Conservation (phyloP, 2,329 filamentous ascomycete genomes). For the Seiridium cupressi region DNA sequence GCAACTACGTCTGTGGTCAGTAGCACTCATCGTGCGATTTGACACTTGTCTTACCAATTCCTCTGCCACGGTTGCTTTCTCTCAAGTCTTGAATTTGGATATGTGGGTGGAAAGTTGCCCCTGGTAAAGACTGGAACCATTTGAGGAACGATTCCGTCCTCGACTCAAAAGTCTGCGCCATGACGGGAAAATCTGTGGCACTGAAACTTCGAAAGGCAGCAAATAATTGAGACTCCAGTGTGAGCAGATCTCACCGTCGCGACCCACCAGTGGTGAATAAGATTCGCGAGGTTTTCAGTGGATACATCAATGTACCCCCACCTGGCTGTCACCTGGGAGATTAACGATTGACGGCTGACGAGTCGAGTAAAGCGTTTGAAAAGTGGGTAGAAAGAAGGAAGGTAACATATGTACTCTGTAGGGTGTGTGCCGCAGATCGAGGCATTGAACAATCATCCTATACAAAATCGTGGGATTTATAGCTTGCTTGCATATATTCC, state of each 20-base stretch:
- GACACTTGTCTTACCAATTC: constrained; percentile 43
- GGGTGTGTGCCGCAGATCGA: no score
- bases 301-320: background rate
- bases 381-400: background rate
- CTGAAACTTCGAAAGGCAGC: no score
- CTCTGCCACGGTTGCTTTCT: constrained; percentile 48
- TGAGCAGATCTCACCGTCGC: background rate
- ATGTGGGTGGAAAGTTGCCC: constrained; percentile 50
- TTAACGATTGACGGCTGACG: background rate
- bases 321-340: background rate
- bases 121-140: constrained; percentile 53
- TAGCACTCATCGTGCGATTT: constrained; percentile 9
- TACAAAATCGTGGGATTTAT: no score
- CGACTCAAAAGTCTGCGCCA: constrained; percentile 38
- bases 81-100: constrained; percentile 54
- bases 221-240: background rate
- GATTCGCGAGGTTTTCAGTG: no score
- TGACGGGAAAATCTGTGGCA: constrained; percentile 9
- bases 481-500: background rate
- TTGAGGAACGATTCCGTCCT: constrained; percentile 45
- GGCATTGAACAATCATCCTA: no score
- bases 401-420: no score
- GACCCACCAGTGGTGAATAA: background rate
- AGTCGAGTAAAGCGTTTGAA: background rate
- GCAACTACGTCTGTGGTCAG: constrained; percentile 56